phyloP scores from a whole-genome alignment of 2,329 filamentous ascomycete genomes.

The Bimuria novae-zelandiae region DNA sequence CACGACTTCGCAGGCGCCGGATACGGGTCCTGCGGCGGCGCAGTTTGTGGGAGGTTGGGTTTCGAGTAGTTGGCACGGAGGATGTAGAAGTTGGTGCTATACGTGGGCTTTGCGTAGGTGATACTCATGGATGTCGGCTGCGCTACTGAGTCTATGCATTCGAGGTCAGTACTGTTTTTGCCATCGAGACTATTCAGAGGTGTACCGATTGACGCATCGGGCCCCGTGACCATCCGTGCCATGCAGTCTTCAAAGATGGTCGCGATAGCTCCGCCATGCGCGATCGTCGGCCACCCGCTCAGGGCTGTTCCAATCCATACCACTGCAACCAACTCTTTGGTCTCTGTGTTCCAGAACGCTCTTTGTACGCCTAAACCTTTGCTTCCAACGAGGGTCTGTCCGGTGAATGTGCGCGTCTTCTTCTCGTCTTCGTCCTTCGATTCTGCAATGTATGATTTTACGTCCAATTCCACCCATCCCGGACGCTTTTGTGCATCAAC shows the following conservation, averaged over 20 bases:
- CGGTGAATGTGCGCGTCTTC: slow-evolving; percentile 26
- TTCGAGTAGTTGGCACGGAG: slow-evolving; percentile 55
- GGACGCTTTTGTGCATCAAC: slow-evolving; percentile 20
- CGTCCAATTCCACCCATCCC: slow-evolving; percentile 39
- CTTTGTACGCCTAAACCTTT: slow-evolving; percentile 57
- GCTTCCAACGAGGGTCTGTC: slow-evolving; percentile 44
- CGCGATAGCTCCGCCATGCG: slow-evolving; percentile 72
- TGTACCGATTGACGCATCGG: slow-evolving; percentile 31
- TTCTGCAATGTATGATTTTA: slow-evolving; percentile 21
- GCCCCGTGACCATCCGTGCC: slow-evolving; percentile 67
- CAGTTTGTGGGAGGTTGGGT: slow-evolving; percentile 28
- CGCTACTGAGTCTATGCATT: slow-evolving; percentile 28
- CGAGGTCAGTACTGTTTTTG: slow-evolving; percentile 2
- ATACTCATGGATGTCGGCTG: slow-evolving; percentile 52
- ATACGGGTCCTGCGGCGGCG: slow-evolving; percentile 29
- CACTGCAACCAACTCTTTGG: slow-evolving; percentile 65
- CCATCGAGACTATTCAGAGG: background rate
- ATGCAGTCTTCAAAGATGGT: slow-evolving; percentile 72
- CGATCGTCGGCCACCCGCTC: slow-evolving; percentile 71
- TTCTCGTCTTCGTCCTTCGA: slow-evolving; percentile 16
- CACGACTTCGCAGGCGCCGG: slow-evolving; percentile 35
- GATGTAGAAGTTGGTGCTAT: slow-evolving; percentile 66
- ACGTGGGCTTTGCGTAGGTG: slow-evolving; percentile 65
- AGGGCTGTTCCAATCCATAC: slow-evolving; percentile 69
- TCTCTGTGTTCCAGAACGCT: slow-evolving; percentile 65